Conservation (phyloP, 768 basidiomycete species). For the Agaricus blazei region DNA sequence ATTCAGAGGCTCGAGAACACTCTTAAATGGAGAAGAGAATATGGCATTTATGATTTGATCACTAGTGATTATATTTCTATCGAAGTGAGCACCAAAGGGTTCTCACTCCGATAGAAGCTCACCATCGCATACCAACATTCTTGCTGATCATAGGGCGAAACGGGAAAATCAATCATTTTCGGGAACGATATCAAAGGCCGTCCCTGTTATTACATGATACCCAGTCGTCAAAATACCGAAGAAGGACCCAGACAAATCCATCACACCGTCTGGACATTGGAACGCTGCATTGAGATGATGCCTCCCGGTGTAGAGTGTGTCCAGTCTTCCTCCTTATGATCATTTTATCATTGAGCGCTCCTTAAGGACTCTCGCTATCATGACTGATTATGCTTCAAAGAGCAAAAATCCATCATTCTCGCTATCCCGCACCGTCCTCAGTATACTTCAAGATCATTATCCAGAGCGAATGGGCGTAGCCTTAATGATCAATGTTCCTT, state of each 20-base stretch:
- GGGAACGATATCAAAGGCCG: conserved; percentile 67
- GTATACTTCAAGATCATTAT: conserved; percentile 77
- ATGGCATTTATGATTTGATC: conserved; percentile 62
- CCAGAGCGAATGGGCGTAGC: conserved; percentile 80
- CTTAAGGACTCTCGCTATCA: conserved; percentile 56
- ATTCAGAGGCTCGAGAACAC: conserved; percentile 8
- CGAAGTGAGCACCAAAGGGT: conserved; percentile 43
- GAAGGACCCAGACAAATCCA: conserved; percentile 66
- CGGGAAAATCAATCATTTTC: conserved; percentile 77
- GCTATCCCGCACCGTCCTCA: conserved; percentile 42
- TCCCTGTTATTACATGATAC: conserved; percentile 66
- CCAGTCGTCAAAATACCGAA: conserved; percentile 73
- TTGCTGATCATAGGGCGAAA: conserved; percentile 46
- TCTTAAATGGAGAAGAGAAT: conserved; percentile 35
- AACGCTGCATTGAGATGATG: conserved; percentile 74
- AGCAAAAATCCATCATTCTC: conserved; percentile 50
- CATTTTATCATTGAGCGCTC: conserved; percentile 3
- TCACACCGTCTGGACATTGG: conserved; percentile 71
- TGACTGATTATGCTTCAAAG: conserved; percentile 76
- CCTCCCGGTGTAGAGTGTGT: conserved; percentile 75
- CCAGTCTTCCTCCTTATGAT: too few species aligned
- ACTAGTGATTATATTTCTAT: conserved; percentile 62
- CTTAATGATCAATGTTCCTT: conserved; percentile 78
- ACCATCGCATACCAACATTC: too few species aligned
- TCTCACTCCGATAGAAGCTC: too few species aligned